Evolutionary conservation across 148 eudicot genomes (phyloP), one percentile per base, ranked within the genome.

Genomic region (Rhododendron griersonianum): DNA sequence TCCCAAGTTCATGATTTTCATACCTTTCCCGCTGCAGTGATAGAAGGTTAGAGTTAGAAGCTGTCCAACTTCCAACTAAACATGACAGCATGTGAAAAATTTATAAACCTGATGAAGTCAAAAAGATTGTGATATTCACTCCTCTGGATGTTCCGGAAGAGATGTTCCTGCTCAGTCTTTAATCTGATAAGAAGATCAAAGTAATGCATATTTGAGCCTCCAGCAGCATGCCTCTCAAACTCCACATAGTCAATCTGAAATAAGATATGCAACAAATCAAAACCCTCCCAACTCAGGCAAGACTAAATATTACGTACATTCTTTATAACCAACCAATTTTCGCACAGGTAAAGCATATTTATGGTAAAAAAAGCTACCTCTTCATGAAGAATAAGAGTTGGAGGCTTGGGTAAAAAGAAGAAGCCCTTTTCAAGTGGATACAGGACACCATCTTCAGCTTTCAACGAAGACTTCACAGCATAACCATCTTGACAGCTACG

Each of bases 371-470:
- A 30, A 6, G 4, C 50, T 89, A 97, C 99, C 98, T 97, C 99
- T 50, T 97, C 99, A 63, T 97, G 98, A 74, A 95, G 95, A 86
- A 97, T 95, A 83, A 97, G 98, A 13, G 99, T 97, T 45, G 99
- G 99, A 55, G 99, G 99, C 89, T 95, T 97, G 41, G 99, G 99
- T 83, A 97, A 87, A 90, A 97, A 97, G 94, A 97, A 97, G 81
- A 97, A 97, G 90, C 99, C 90, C 92, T 97, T 97, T 86, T 97
- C 99, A 84, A 97, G 99, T 5, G 99, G 98, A 92, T 95, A 97
- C 16, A 97, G 89, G 79, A 95, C 88, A 50, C 99, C 99, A 83
- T 97, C 99, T 93, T 97, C 99, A 84, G 99, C 99, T 89, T 97
- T 97, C 89, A 97, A 83, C 28, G 99, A 97, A 15, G 99, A 94